A percentile compares a stretch with the other conserved stretches of the same genome.
Evolutionary conservation across 169 alveolate species (phyloP).

Genomic region (Eimeria tenella): DNA sequence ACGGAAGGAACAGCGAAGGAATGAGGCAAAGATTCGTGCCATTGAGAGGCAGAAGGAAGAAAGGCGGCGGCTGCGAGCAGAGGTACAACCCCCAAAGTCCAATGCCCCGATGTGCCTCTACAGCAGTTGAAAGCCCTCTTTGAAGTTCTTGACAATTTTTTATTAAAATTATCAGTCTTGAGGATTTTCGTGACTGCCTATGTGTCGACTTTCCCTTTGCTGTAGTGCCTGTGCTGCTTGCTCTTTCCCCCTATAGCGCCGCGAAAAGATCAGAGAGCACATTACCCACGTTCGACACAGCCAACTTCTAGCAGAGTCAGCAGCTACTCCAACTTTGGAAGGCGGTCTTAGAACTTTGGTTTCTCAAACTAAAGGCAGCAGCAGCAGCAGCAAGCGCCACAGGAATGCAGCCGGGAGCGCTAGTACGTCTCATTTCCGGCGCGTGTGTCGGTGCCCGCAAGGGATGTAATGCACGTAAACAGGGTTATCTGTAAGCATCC

Average conservation of each 20-base stretch:
- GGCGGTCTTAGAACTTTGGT: too few relatives aligned
- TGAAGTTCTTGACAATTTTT: too few relatives aligned
- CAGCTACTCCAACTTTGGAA: neutral
- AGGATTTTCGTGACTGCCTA: neutral
- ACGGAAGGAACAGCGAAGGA: slow-evolving; percentile 60
- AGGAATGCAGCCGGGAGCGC: too few relatives aligned
- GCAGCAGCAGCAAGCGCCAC: neutral
- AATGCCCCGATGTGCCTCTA: too few relatives aligned
- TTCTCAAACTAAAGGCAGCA: neutral
- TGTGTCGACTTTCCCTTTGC: neutral
- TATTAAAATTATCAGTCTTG: neutral
- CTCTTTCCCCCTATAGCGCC: slow-evolving; percentile 53
- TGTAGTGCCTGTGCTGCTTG: neutral
- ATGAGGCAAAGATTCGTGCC: slow-evolving; percentile 19
- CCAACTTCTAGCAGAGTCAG: slow-evolving; percentile 41
- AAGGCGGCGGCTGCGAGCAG: slow-evolving; percentile 53
- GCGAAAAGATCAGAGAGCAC: slow-evolving; percentile 60
- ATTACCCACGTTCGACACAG: slow-evolving; percentile 32
- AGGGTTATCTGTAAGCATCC: too few relatives aligned
- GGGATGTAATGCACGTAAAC: too few relatives aligned
- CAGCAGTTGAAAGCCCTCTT: too few relatives aligned
- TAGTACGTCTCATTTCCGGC: too few relatives aligned
- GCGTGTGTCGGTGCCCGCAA: too few relatives aligned
- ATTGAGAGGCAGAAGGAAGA: slow-evolving; percentile 53
- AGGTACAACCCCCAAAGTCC: neutral